Evolutionary conservation across 2,329 filamentous ascomycete species (phyloP), one percentile per base, ranked within the genome.

Genomic region (Geosmithia putterillii): DNA sequence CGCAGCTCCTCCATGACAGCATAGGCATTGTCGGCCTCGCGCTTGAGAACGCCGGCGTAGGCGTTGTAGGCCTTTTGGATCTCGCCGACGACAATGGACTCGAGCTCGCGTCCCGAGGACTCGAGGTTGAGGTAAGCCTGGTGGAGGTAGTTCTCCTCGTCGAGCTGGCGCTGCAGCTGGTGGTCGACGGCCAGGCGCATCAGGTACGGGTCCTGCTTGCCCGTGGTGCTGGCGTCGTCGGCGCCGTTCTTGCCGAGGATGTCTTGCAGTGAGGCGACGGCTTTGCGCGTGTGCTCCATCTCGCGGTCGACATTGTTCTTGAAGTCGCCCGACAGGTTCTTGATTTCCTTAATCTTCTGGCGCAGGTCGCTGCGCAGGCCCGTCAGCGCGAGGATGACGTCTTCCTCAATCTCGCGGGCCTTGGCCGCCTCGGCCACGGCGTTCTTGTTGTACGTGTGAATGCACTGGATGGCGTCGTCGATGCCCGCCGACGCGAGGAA

Each of bases 281-380:
- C 82, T 58, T 79, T 86, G 47, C 81, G 75, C 0, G 92, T 95
- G 17, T 62, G 69, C 18, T 95, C 89, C 69, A 94, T 90, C 62
- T 96, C 92, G 65, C 90, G 95, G 21, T 95, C 87, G 9, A 98
- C 88, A 0, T 83, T 85, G 58, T 95, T 98, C 65, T 95, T 95
- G 66, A 98, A 98, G 61, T 98, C 92, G 15, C 88, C 85, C 6
- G 87, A 85, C 15, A 98, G 69, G 51, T 80, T 83, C 66, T 94
- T 95, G 67, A 98, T 98, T 64, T 98, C 92, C 63, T 96, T 98
- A 62, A 94, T 94, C 68, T 98, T 98, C 60, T 94, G 87, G 48
- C 84, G 83, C 17, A 98, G 70, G 60, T 98, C 92, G 55, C 81
- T 89, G 45, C 92, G 73, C 43, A 98, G 68, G 1, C 88, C 88